Conservation (phyloP, 1,139 yeast species). For the Yamadazyma mexicana region DNA sequence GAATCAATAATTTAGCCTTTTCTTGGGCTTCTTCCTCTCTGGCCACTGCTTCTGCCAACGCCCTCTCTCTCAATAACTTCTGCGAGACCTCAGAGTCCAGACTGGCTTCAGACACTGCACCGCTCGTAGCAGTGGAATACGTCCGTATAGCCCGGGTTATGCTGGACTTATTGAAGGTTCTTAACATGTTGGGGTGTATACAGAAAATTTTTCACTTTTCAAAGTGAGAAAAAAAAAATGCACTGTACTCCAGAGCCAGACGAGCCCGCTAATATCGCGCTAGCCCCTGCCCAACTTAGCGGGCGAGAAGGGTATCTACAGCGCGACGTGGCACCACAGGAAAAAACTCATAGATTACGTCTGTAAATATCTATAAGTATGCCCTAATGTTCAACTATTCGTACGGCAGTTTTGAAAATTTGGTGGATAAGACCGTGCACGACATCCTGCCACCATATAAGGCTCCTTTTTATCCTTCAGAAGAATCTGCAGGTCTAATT, state of each 20-base stretch:
- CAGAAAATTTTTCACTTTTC: neutral
- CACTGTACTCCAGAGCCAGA: too few species aligned
- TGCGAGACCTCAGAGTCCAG: slow-evolving; percentile 30
- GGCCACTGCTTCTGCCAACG: slow-evolving; percentile 46
- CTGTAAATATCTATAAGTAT: too few species aligned
- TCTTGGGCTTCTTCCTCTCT: slow-evolving; percentile 43
- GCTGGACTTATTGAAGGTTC: neutral
- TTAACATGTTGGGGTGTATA: neutral
- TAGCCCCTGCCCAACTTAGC: too few species aligned
- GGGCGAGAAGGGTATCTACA: too few species aligned
- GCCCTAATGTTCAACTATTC: neutral
- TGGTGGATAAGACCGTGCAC: neutral
- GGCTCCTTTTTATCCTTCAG: neutral
- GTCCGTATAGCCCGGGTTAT: neutral
- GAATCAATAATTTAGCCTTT: slow-evolving; percentile 37
- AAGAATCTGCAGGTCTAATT: neutral
- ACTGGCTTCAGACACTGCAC: slow-evolving; percentile 30
- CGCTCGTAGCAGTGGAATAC: slow-evolving; percentile 19
- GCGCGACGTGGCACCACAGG: too few species aligned
- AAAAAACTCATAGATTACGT: too few species aligned
- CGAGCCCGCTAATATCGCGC: too few species aligned
- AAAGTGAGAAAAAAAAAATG: too few species aligned
- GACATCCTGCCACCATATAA: neutral
- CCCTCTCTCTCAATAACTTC: slow-evolving; percentile 35
- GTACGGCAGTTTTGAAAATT: neutral